Evolutionary conservation across 108 stramenopile genomes (phyloP).

Genomic region (Nitzschia sp.): DNA sequence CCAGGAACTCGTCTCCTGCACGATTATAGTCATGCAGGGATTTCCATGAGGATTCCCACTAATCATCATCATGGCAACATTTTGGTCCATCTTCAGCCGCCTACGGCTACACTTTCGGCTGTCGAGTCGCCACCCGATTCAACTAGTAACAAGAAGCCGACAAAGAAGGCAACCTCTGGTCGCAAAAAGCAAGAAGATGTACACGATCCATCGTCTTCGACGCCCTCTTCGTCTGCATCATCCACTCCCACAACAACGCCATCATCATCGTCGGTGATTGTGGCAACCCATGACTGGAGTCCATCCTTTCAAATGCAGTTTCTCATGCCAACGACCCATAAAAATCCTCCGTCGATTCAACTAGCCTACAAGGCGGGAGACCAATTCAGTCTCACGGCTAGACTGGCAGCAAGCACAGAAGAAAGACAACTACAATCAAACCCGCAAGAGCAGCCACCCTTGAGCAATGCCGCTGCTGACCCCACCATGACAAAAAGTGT

Average conservation of each 20-base stretch:
- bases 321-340: not conserved
- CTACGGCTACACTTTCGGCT: not conserved
- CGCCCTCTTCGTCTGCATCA: not conserved
- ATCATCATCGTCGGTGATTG: not conserved
- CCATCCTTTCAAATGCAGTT: not conserved
- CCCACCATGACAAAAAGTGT: too few species aligned
- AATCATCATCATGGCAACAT: constrained; percentile 3
- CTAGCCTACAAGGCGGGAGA: not conserved
- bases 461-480: too few species aligned
- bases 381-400: not conserved
- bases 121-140: not conserved
- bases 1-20: constrained; percentile 20
- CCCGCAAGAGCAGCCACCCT: too few species aligned
- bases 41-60: constrained; percentile 23
- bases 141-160: too few species aligned
- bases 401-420: too few species aligned
- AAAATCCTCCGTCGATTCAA: not conserved
- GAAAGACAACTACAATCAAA: too few species aligned
- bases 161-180: too few species aligned
- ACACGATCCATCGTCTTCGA: too few species aligned
- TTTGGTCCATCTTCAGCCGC: not conserved
- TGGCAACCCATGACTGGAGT: not conserved
- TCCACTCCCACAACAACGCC: not conserved
- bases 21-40: constrained; percentile 26
- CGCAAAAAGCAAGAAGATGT: too few species aligned